Evolutionary conservation across 2,329 filamentous ascomycete genomes (phyloP).

Genomic region (Aspergillus awamori): DNA sequence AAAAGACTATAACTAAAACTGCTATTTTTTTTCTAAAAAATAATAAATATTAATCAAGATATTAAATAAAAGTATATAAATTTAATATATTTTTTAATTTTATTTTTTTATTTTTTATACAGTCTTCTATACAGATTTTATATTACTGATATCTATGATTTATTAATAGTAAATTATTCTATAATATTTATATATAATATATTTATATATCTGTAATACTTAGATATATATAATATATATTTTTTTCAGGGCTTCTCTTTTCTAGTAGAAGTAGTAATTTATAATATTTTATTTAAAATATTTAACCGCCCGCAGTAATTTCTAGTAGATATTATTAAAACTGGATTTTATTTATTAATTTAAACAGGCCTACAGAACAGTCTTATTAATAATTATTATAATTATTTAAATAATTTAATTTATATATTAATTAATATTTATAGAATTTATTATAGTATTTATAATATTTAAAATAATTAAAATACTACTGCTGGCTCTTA

Average conservation of each 20-base stretch:
- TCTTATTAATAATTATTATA: not conserved
- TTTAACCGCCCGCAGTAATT: not conserved
- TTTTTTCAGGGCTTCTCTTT: not conserved
- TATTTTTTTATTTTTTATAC: not conserved
- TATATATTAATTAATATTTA: too few species aligned
- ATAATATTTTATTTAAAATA: not conserved
- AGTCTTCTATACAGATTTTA: not conserved
- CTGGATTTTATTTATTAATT: not conserved
- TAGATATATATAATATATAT: not conserved
- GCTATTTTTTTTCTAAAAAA: not conserved
- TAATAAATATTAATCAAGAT: not conserved
- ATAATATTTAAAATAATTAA: too few species aligned
- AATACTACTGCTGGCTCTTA: too few species aligned
- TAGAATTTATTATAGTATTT: too few species aligned
- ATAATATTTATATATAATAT: too few species aligned
- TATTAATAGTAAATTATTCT: too few species aligned
- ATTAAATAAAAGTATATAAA: not conserved
- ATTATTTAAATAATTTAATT: not conserved
- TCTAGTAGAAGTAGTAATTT: not conserved
- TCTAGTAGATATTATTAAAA: not conserved
- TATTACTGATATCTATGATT: not conserved
- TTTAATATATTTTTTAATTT: not conserved
- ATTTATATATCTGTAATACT: not conserved
- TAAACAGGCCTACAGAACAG: not conserved
- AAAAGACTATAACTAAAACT: not conserved